A percentile compares a stretch with the other conserved stretches of the same genome.
Evolutionary conservation across 1,139 yeast genomes (phyloP).

Genomic region (Taphrina pruni): DNA sequence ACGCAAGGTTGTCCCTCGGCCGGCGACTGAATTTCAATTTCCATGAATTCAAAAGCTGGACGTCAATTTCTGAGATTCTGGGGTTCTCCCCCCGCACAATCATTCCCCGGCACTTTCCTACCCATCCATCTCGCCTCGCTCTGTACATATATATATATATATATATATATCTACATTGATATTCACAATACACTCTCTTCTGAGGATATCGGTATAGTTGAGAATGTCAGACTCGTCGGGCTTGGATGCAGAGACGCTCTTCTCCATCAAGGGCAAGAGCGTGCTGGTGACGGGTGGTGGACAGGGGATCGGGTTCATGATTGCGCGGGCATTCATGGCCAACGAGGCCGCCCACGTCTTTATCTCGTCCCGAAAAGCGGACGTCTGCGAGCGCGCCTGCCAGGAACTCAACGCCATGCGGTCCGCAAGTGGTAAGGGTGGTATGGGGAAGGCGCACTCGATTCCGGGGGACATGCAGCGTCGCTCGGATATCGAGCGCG

Average conservation of each 20-base stretch:
- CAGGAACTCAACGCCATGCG: conserved; percentile 54
- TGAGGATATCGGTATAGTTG: too few relatives aligned
- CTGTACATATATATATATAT: too few relatives aligned
- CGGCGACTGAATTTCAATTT: too few relatives aligned
- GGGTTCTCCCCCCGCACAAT: too few relatives aligned
- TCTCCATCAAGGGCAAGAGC: conserved; percentile 63
- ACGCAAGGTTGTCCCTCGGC: too few relatives aligned
- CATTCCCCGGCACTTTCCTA: too few relatives aligned
- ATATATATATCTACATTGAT: too few relatives aligned
- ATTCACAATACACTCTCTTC: too few relatives aligned
- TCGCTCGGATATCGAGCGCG: conserved; percentile 59
- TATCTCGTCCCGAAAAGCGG: conserved; percentile 69
- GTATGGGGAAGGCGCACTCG: conserved; percentile 58
- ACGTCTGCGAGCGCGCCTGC: conserved; percentile 69
- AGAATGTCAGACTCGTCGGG: neutral
- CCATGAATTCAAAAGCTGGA: too few relatives aligned
- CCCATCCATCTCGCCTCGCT: too few relatives aligned
- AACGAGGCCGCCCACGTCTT: conserved; percentile 51
- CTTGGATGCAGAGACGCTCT: conserved; percentile 43
- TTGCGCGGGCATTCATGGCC: conserved; percentile 31
- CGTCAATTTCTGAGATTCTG: too few relatives aligned
- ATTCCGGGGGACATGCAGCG: conserved; percentile 68
- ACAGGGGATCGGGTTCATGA: conserved; percentile 36
- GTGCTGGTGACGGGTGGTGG: conserved; percentile 83
- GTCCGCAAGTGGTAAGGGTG: conserved; percentile 50